Base-by-base conservation (phyloP, 2,329 filamentous ascomycete genomes). In the Trichophaea hybrida region DNA sequence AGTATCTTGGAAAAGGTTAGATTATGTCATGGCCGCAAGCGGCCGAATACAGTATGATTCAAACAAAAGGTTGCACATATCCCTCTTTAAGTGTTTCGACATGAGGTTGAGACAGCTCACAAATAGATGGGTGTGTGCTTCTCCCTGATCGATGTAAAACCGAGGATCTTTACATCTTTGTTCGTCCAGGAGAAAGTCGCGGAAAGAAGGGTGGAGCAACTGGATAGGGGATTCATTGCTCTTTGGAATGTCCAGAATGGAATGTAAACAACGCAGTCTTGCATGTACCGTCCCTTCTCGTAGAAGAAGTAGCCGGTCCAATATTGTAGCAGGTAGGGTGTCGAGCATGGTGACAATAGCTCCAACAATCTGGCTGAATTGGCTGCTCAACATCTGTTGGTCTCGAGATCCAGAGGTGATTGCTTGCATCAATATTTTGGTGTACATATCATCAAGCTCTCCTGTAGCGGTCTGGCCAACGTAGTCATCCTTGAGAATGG, bases 181-280 rank as follows among this genome's bases (percentile, higher is more conserved):
- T 31, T 51, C 44, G 40, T 67, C 60, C 10, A 70, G 50, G 10
- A 70, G 65, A 49, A 68, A 70, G 17, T 69, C 68, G 6, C 63
- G 61, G 58, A 70, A 70, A 2, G 68, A 70, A 13, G 63, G 40
- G 59, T 70, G 69, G 8, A 69, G 60, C 17, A 66, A 50, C 35
- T 62, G 54, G 31, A 70, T 57, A 7, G 8, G 53, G 24, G 7
- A 8, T 6, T 55, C 37, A 7, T n/a, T n/a, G n/a, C n/a, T n/a
- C n/a, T n/a, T 24, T 24, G 46, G 17, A 13, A 44, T 53, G 54
- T 62, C 59, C 17, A 70, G 54, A 13, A 70, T 66, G 0, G 69
- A 68, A 55, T 69, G 63, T 15, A 70, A 53, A 6, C 46, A 46
- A 31, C 59, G 58, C 34, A 69, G 59, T 34, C 56, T 55, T 12